Base-by-base conservation (phyloP, 441 rosid genomes). In the Syzygium malaccense region DNA sequence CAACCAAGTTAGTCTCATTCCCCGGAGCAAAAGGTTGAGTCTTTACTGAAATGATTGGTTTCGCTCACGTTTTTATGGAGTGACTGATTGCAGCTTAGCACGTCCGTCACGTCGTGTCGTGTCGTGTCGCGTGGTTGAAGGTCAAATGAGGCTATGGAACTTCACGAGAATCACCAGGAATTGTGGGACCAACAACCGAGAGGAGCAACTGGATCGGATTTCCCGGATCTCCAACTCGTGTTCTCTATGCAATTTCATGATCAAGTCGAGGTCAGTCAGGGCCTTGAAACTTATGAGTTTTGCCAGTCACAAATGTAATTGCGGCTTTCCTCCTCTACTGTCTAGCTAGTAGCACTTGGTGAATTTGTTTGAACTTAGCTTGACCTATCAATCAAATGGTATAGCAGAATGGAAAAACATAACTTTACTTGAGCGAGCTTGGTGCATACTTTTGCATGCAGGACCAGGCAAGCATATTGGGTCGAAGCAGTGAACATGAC, bases 151-250 rank as follows among this genome's bases (percentile, higher is more conserved):
- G 90, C 93, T 93, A 90, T 95, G 96, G 95, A 94, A 86, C 62
- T 94, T 95, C 88, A 92, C 95, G 85, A 93, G 89, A 88, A 88
- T 90, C 58, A 53, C 91, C 14, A 93, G 94, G 41, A 96, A 93
- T 60, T 91, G 94, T 30, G 91, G 88, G 55, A 90, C 91, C 89
- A 88, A 92, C 83, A 92, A 91, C 17, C 88, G 71, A 86, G 92
- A 90, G 71, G 89, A 88, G 86, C 87, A 92, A 64, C 91, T 92
- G 90, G 95, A 93, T 89, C 92, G 93, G 87, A 80, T 92, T 86
- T 91, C 92, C 57, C 91, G 92, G 92, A 93, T 95, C 91, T 94
- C 95, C 14, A 95, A 93, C 89, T 93, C 94, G n/a, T 95, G 94
- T 89, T 95, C 95, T 56, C 95, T 93, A 95, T 95, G 85, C 94